phyloP scores from a whole-genome alignment of 768 basidiomycete species.

The Russula virescens region DNA sequence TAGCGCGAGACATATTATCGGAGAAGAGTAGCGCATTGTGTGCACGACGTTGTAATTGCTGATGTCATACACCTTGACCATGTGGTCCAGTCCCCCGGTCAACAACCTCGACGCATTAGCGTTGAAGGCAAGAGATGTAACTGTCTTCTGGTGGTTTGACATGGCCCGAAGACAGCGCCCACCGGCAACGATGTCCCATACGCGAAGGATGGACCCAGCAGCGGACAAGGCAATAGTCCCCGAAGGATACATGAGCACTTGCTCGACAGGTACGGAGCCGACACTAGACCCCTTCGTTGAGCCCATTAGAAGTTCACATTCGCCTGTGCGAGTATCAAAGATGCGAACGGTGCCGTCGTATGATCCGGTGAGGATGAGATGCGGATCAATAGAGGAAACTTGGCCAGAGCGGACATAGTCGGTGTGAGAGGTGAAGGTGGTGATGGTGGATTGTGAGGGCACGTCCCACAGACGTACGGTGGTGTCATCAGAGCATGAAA shows the following conservation, averaged over 20 bases:
- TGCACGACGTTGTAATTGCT: constrained; percentile 92
- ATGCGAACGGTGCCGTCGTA: constrained; percentile 90
- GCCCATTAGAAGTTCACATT: constrained; percentile 81
- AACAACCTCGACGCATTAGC: constrained; percentile 69
- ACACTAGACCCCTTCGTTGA: constrained; percentile 28
- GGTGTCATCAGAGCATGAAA: constrained; percentile 95
- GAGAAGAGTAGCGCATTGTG: constrained; percentile 97
- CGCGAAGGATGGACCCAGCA: constrained; percentile 86
- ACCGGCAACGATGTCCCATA: constrained; percentile 93
- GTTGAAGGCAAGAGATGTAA: constrained; percentile 84
- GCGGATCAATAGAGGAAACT: constrained; percentile 75
- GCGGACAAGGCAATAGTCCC: constrained; percentile 79
- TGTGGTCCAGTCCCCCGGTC: constrained; percentile 89
- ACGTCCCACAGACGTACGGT: constrained; percentile 94
- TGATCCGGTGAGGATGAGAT: constrained; percentile 85
- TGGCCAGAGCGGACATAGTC: constrained; percentile 96
- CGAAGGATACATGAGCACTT: constrained; percentile 89
- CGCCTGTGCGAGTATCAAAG: constrained; percentile 80
- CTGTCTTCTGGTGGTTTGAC: constrained; percentile 97
- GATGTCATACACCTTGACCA: constrained; percentile 98
- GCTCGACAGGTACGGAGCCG: constrained; percentile 70
- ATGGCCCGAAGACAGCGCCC: constrained; percentile 85
- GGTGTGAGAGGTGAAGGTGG: constrained; percentile 78
- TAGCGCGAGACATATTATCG: constrained; percentile 82
- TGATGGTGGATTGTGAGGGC: constrained; percentile 74